Conservation (phyloP, 2,329 filamentous ascomycete species). For the Rhexocercosporidium sp. region DNA sequence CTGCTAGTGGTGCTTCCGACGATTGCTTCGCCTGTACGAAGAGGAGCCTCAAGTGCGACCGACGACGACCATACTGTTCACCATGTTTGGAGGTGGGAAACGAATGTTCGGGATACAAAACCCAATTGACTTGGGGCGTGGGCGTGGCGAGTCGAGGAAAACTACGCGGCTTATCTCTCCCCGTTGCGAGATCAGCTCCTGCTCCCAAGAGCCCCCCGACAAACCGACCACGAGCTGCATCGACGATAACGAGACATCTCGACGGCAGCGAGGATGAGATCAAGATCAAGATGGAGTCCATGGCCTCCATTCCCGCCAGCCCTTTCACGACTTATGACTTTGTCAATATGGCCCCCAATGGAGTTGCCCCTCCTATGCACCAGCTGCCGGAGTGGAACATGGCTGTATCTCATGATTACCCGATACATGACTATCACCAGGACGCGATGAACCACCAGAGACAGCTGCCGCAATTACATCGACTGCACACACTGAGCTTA, state of each 20-base stretch:
- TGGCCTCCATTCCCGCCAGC: conserved; percentile 31
- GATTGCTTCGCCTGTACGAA: conserved; percentile 95
- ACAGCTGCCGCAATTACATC: conserved; percentile 56
- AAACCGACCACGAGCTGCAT: conserved; percentile 37
- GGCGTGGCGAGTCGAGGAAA: conserved; percentile 96
- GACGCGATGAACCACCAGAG: conserved; percentile 36
- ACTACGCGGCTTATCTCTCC: conserved; percentile 83
- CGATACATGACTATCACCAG: conserved; percentile 36
- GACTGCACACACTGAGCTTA: conserved; percentile 53
- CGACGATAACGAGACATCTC: conserved; percentile 31
- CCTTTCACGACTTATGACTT: conserved; percentile 46
- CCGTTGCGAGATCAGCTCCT: conserved; percentile 64
- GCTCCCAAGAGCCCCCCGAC: conserved; percentile 45
- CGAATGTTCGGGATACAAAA: conserved; percentile 96
- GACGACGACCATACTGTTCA: conserved; percentile 90
- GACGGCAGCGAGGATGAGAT: conserved; percentile 37
- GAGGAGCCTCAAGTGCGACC: conserved; percentile 84
- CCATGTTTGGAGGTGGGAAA: conserved; percentile 91
- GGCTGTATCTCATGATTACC: conserved; percentile 37
- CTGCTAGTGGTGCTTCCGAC: conserved; percentile 85
- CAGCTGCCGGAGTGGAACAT: conserved; percentile 42
- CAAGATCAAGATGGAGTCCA: conserved; percentile 41
- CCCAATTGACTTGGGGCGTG: conserved; percentile 94
- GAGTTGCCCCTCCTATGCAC: conserved; percentile 35
- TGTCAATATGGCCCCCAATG: conserved; percentile 45